Percentiles rank a stretch among this genome's conserved stretches.
These are phyloP conservation scores for Boehmeria nivea DNA, from an alignment of 306 rosid genomes.

Conservation along the genomic window DNA sequence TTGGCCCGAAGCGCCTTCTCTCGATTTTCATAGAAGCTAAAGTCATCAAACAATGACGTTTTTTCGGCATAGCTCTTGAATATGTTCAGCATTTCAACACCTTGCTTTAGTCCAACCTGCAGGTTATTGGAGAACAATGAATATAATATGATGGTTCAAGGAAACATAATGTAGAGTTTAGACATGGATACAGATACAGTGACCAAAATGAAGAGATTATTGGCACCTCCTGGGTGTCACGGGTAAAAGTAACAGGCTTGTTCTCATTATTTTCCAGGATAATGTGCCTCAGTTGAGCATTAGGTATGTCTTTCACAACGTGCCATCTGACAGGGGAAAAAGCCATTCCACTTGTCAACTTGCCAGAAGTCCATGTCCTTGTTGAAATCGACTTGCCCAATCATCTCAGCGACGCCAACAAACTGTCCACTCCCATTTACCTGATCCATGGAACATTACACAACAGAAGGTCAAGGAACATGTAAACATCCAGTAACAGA, in stretches of 20 bases:
- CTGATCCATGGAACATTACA: slow-evolving; percentile 31
- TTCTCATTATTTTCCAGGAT: slow-evolving; percentile 62
- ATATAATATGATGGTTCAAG: too few relatives aligned
- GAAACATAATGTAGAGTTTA: too few relatives aligned
- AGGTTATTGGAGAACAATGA: too few relatives aligned
- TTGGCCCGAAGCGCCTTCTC: slow-evolving; percentile 37
- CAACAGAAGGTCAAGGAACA: too few relatives aligned
- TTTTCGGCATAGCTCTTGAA: slow-evolving; percentile 49
- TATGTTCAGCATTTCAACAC: slow-evolving; percentile 64
- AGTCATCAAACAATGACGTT: slow-evolving; percentile 68
- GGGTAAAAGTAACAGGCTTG: slow-evolving; percentile 58
- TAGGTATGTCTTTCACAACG: slow-evolving; percentile 72
- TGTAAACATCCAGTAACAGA: too few relatives aligned
- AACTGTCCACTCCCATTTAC: slow-evolving; percentile 85
- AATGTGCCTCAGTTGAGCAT: slow-evolving; percentile 52
- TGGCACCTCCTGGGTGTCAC: slow-evolving; percentile 90
- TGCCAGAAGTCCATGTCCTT: slow-evolving; percentile 83
- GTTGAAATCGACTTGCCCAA: slow-evolving; percentile 63
- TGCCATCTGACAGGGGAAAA: slow-evolving; percentile 83
- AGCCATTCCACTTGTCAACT: slow-evolving; percentile 68
- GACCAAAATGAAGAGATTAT: neutral
- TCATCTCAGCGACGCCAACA: slow-evolving; percentile 83
- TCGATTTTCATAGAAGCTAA: slow-evolving; percentile 55
- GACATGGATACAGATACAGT: too few relatives aligned
- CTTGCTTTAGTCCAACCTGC: slow-evolving; percentile 70